A percentile compares a stretch with the other conserved stretches of the same genome.
These are phyloP conservation scores for Tylopilus cervinicoccineus DNA, from an alignment of 768 basidiomycete genomes.

Conservation along the genomic window DNA sequence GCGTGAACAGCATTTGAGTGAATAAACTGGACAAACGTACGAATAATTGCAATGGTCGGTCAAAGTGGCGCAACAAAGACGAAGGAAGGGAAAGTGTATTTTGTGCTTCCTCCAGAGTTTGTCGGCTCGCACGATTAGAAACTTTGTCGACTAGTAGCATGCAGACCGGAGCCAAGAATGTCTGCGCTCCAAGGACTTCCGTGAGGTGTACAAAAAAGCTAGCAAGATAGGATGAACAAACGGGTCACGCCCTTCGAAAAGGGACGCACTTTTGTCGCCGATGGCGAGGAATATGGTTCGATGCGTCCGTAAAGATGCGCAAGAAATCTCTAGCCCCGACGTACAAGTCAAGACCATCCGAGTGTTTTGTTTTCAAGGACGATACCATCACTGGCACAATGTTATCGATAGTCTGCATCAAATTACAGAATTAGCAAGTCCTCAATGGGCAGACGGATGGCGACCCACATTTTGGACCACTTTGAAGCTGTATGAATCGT, in stretches of 20 bases:
- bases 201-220: constrained; percentile 91
- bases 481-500: constrained; percentile 92
- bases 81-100: constrained; percentile 62
- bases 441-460: background rate
- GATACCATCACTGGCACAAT: constrained; percentile 92
- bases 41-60: constrained; percentile 43
- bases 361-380: constrained; percentile 61
- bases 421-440: background rate
- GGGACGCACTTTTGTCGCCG: constrained; percentile 74
- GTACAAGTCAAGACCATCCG: constrained; percentile 55
- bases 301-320: constrained; percentile 90
- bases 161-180: constrained; percentile 78
- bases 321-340: constrained; percentile 76
- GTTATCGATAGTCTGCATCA: constrained; percentile 76
- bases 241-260: background rate
- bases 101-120: constrained; percentile 54
- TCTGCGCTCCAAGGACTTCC: constrained; percentile 70
- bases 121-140: constrained; percentile 64
- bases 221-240: constrained; percentile 3
- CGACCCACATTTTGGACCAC: constrained; percentile 82
- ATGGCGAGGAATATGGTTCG: constrained; percentile 88
- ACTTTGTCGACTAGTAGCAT: constrained; percentile 84
- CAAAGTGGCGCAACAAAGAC: constrained; percentile 56
- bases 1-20: background rate
- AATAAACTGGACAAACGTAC: constrained; percentile 35